Evolutionary conservation across 306 rosid species (phyloP).

Genomic region (Prosopis cineraria): DNA sequence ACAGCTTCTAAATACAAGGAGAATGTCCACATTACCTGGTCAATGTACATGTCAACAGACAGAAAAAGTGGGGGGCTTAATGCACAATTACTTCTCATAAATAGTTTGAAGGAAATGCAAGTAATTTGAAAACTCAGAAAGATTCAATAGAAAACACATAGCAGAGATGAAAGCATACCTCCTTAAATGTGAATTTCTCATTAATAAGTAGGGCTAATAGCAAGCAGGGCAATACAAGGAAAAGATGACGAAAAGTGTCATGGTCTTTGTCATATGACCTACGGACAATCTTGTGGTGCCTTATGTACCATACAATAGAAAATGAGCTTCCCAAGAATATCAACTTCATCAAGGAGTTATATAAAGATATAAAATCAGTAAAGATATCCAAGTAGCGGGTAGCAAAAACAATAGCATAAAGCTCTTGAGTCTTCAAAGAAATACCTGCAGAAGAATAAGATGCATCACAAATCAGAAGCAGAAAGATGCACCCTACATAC

Average conservation of each 20-base stretch:
- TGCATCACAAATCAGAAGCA: conserved; percentile 27
- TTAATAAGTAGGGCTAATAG: conserved; percentile 67
- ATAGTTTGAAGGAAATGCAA: conserved; percentile 17
- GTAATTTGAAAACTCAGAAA: conserved; percentile 4
- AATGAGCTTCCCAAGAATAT: conserved; percentile 87
- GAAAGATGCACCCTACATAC: background rate
- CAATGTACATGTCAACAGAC: conserved; percentile 32
- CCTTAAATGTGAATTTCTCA: conserved; percentile 76
- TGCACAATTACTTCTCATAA: conserved; percentile 28
- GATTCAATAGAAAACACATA: conserved; percentile 6
- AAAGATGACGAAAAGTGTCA: conserved; percentile 77
- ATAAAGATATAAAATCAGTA: conserved; percentile 56
- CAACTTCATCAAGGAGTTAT: conserved; percentile 82
- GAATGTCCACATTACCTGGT: conserved; percentile 90
- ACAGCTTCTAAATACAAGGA: conserved; percentile 91
- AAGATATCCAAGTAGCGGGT: conserved; percentile 85
- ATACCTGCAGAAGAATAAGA: conserved; percentile 54
- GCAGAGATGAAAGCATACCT: conserved; percentile 53
- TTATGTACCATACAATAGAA: conserved; percentile 91
- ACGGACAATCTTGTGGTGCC: conserved; percentile 76
- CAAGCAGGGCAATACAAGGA: conserved; percentile 74
- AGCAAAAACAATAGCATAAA: conserved; percentile 75
- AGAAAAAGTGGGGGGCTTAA: conserved; percentile 8
- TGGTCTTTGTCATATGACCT: conserved; percentile 90
- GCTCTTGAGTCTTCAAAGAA: conserved; percentile 94